Percentiles rank a stretch among this genome's conserved stretches.
phyloP scores from a whole-genome alignment of 2,329 filamentous ascomycete species.

The Claviceps quebecensis region DNA sequence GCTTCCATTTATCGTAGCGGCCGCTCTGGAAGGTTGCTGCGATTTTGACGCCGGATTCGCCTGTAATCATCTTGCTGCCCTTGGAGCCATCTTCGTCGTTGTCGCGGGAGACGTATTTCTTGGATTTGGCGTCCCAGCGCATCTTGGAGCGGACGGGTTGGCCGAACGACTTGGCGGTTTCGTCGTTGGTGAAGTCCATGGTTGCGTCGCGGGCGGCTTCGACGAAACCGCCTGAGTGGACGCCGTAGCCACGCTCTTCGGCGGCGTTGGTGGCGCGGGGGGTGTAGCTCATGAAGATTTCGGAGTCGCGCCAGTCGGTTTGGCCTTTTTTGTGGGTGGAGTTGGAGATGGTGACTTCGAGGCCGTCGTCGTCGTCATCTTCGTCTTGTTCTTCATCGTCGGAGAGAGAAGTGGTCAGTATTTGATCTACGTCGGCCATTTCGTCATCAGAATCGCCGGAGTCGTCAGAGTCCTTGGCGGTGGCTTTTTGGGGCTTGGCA shows the following conservation, averaged over 20 bases:
- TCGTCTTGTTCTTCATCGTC: constrained; percentile 31
- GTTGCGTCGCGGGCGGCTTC: constrained; percentile 73
- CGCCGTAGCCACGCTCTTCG: constrained; percentile 86
- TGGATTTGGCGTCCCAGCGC: constrained; percentile 94
- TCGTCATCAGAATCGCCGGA: constrained; percentile 6
- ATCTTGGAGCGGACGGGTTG: constrained; percentile 60
- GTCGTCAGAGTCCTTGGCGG: constrained; percentile 12
- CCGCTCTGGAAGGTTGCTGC: constrained; percentile 87
- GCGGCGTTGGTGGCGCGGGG: constrained; percentile 67
- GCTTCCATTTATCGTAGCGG: constrained; percentile 85
- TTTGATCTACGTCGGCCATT: constrained; percentile 4
- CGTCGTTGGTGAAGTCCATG: constrained; percentile 90
- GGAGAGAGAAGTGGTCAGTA: neutral
- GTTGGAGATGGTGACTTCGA: constrained; percentile 59
- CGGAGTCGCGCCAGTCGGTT: constrained; percentile 64
- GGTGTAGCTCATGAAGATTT: constrained; percentile 94
- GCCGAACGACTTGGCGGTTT: constrained; percentile 65
- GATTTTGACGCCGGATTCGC: constrained; percentile 92
- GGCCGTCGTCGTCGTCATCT: constrained; percentile 46
- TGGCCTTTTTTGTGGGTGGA: constrained; percentile 36
- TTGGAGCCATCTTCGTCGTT: constrained; percentile 92
- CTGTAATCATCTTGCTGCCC: constrained; percentile 57
- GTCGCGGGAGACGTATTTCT: constrained; percentile 80
- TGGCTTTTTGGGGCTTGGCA: constrained; percentile 1
- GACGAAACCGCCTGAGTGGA: constrained; percentile 77